phyloP scores from a whole-genome alignment of 352 stramenopile species.

The Phytophthora melonis region DNA sequence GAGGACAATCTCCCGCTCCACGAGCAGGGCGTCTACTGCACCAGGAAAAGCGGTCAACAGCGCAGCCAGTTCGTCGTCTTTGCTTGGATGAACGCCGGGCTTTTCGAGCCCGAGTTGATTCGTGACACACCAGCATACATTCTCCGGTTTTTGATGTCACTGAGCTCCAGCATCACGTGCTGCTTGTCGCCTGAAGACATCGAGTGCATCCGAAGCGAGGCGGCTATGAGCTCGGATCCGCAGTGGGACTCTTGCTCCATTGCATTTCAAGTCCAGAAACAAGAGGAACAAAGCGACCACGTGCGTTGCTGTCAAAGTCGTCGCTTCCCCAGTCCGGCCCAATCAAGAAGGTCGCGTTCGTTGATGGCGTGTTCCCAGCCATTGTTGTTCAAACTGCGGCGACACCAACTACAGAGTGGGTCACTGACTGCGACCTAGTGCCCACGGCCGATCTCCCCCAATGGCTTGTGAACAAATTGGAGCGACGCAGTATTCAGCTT shows the following conservation, averaged over 20 bases:
- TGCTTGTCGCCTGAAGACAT: slow-evolving; percentile 37
- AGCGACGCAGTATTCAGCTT: slow-evolving; percentile 8
- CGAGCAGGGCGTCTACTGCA: slow-evolving; percentile 69
- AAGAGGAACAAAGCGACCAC: slow-evolving; percentile 58
- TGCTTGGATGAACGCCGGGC: slow-evolving; percentile 46
- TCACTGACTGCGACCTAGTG: neutral
- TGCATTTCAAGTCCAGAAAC: slow-evolving; percentile 51
- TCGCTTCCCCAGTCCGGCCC: slow-evolving; percentile 8
- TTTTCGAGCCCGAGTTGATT: slow-evolving; percentile 49
- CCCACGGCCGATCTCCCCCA: slow-evolving; percentile 1
- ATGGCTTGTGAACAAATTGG: slow-evolving; percentile 25
- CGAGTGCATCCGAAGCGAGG: slow-evolving; percentile 19
- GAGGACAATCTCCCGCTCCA: slow-evolving; percentile 28
- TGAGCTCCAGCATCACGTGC: slow-evolving; percentile 38
- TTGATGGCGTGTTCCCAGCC: slow-evolving; percentile 20
- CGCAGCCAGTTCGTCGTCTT: slow-evolving; percentile 52
- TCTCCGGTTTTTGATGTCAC: slow-evolving; percentile 49
- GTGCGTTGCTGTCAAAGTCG: slow-evolving; percentile 4
- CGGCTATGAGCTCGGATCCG: slow-evolving; percentile 6
- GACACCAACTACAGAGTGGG: slow-evolving; percentile 20
- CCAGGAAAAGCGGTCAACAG: neutral
- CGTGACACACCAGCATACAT: slow-evolving; percentile 67
- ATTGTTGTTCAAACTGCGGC: slow-evolving; percentile 23
- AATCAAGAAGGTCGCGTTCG: slow-evolving; percentile 16
- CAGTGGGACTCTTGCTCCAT: slow-evolving; percentile 32